These are phyloP conservation scores for Nakazawaea anatomiae DNA, from an alignment of 805 yeast species.

Conservation along the genomic window DNA sequence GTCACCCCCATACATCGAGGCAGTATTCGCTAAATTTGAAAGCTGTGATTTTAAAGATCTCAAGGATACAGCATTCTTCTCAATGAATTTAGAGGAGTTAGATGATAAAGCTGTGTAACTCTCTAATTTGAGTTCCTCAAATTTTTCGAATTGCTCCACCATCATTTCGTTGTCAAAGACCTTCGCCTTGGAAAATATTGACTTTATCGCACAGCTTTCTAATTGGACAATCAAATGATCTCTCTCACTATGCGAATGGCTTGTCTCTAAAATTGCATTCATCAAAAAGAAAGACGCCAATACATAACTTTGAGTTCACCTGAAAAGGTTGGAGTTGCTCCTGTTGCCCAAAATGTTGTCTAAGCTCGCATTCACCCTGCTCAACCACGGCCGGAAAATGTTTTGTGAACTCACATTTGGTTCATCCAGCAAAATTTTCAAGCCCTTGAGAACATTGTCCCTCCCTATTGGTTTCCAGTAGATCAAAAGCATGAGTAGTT, in stretches of 20 bases:
- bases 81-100: background rate
- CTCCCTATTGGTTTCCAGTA: constrained; percentile 24
- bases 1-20: background rate
- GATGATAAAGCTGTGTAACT: background rate
- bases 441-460: constrained; percentile 23
- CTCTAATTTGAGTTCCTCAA: constrained; percentile 46
- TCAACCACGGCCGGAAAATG: constrained; percentile 63
- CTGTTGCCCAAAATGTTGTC: constrained; percentile 24
- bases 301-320: constrained; percentile 39
- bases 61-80: background rate
- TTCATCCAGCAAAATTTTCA: constrained; percentile 30
- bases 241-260: constrained; percentile 34
- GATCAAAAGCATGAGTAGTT: constrained; percentile 52
- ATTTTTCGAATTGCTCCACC: constrained; percentile 60
- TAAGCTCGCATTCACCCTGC: constrained; percentile 56
- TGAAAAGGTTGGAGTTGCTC: background rate
- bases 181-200: constrained; percentile 43
- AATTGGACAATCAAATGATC: background rate
- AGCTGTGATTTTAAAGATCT: background rate
- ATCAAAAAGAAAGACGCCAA: constrained; percentile 65
- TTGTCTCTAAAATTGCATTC: constrained; percentile 40
- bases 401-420: constrained; percentile 31
- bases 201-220: background rate
- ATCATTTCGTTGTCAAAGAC: constrained; percentile 51
- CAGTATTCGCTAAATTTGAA: background rate